Evolutionary conservation across 2,329 filamentous ascomycete species (phyloP).

Genomic region (Pseudogymnoascus sp.): DNA sequence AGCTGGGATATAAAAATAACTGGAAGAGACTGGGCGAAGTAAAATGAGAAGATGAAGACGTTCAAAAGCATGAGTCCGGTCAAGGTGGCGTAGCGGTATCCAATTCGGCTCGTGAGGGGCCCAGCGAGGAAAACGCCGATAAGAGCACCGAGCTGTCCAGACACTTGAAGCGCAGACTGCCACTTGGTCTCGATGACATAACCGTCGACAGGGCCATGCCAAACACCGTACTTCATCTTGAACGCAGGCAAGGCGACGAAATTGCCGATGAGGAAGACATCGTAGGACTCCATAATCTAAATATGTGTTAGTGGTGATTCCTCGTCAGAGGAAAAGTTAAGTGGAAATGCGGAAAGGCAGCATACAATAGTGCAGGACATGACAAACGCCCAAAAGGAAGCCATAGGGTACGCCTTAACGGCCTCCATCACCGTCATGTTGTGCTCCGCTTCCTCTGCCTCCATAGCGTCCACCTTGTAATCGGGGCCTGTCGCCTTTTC

Average conservation of each 20-base stretch:
- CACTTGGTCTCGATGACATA: conserved; percentile 41
- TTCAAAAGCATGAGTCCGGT: conserved; percentile 47
- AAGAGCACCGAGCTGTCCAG: conserved; percentile 48
- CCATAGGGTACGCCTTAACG: conserved; percentile 38
- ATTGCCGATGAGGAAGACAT: conserved; percentile 51
- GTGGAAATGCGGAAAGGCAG: neutral
- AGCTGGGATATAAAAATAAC: conserved; percentile 46
- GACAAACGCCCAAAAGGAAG: conserved; percentile 42
- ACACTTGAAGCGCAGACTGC: conserved; percentile 47
- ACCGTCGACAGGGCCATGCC: conserved; percentile 16
- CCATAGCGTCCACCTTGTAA: conserved; percentile 17
- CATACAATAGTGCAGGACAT: conserved; percentile 49
- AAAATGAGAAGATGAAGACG: conserved; percentile 23
- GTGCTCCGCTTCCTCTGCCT: conserved; percentile 48
- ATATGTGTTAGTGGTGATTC: conserved; percentile 3
- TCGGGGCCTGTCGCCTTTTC: conserved; percentile 14
- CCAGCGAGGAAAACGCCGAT: conserved; percentile 50
- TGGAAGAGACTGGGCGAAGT: conserved; percentile 18
- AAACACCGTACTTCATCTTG: conserved; percentile 37
- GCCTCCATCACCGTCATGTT: conserved; percentile 41
- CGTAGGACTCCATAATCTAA: conserved; percentile 56
- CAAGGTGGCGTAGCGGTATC: conserved; percentile 51
- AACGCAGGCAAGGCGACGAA: conserved; percentile 43
- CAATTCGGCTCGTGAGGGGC: conserved; percentile 46
- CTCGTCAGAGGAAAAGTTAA: neutral